Conservation (phyloP, 208 protist species). For the Leishmania aethiopica region DNA sequence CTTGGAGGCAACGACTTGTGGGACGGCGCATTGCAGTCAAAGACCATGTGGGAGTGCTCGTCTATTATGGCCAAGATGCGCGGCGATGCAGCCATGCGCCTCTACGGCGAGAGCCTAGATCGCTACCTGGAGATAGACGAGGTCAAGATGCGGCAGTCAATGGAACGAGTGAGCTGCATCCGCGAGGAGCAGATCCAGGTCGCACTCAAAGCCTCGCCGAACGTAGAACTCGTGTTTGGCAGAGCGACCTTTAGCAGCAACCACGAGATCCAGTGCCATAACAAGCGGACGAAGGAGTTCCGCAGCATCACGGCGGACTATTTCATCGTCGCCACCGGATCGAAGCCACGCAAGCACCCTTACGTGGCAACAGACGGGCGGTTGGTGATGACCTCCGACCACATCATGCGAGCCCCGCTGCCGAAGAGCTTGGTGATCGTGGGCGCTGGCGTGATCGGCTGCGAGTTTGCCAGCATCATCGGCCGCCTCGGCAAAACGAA, state of each 20-base stretch:
- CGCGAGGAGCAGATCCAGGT: constrained; percentile 55
- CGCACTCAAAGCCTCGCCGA: constrained; percentile 41
- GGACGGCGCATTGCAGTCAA: constrained; percentile 82
- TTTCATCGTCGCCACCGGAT: constrained; percentile 82
- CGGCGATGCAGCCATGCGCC: constrained; percentile 39
- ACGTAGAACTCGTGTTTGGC: constrained; percentile 60
- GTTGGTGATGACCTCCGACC: constrained; percentile 69
- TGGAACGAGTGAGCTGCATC: constrained; percentile 43
- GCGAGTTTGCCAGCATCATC: constrained; percentile 82
- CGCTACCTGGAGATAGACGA: constrained; percentile 61
- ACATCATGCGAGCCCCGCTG: constrained; percentile 70
- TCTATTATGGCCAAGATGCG: constrained; percentile 47
- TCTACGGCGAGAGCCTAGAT: constrained; percentile 54
- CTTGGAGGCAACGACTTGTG: constrained; percentile 78
- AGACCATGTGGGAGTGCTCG: constrained; percentile 85
- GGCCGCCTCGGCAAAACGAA: constrained; percentile 69
- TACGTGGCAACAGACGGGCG: constrained; percentile 53
- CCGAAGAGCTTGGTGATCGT: constrained; percentile 78
- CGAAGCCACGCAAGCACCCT: constrained; percentile 56
- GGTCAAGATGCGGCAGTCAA: constrained; percentile 47
- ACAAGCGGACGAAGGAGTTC: constrained; percentile 51
- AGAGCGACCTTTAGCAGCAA: constrained; percentile 60
- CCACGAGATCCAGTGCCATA: constrained; percentile 55
- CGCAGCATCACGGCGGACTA: constrained; percentile 71
- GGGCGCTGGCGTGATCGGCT: constrained; percentile 72